Conservation (phyloP, 1,284 basidiomycete genomes). For the Omphalotus olearius region DNA sequence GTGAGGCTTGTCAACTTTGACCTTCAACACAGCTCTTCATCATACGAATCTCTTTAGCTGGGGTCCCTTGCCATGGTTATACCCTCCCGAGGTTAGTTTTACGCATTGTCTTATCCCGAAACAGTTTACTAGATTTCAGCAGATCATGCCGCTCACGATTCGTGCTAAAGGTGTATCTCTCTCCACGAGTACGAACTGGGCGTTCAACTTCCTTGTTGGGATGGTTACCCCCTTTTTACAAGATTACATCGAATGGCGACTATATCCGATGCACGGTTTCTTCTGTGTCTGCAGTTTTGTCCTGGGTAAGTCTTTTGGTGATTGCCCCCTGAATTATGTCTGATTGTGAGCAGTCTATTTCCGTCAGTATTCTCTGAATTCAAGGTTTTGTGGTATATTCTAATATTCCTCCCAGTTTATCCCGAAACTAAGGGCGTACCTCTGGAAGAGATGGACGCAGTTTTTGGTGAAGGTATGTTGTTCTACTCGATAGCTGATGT, state of each 20-base stretch:
- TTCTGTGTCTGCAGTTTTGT: slow-evolving; percentile 89
- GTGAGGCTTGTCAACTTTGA: slow-evolving; percentile 8
- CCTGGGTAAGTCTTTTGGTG: slow-evolving; percentile 45
- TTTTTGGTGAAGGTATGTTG: slow-evolving; percentile 71
- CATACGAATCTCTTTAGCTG: slow-evolving; percentile 34
- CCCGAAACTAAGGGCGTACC: slow-evolving; percentile 80
- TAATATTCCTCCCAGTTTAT: slow-evolving; percentile 53
- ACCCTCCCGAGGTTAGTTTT: slow-evolving; percentile 70
- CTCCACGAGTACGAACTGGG: slow-evolving; percentile 77
- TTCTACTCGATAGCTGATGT: background rate
- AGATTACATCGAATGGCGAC: slow-evolving; percentile 86
- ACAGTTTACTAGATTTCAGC: slow-evolving; percentile 14
- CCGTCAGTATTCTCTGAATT: slow-evolving; percentile 38
- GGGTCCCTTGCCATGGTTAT: slow-evolving; percentile 86
- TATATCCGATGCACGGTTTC: slow-evolving; percentile 96
- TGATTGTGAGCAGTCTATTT: slow-evolving; percentile 56
- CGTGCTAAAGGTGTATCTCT: slow-evolving; percentile 93
- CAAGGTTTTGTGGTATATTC: slow-evolving; percentile 3
- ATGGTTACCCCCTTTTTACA: slow-evolving; percentile 88
- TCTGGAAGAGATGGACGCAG: slow-evolving; percentile 79
- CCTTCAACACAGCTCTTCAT: slow-evolving; percentile 4
- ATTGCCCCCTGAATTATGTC: slow-evolving; percentile 2
- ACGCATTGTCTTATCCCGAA: background rate
- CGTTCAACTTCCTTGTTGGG: slow-evolving; percentile 88
- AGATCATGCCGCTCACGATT: slow-evolving; percentile 91